Evolutionary conservation across 2,329 filamentous ascomycete species (phyloP).

Genomic region (Botryotinia narcissicola): DNA sequence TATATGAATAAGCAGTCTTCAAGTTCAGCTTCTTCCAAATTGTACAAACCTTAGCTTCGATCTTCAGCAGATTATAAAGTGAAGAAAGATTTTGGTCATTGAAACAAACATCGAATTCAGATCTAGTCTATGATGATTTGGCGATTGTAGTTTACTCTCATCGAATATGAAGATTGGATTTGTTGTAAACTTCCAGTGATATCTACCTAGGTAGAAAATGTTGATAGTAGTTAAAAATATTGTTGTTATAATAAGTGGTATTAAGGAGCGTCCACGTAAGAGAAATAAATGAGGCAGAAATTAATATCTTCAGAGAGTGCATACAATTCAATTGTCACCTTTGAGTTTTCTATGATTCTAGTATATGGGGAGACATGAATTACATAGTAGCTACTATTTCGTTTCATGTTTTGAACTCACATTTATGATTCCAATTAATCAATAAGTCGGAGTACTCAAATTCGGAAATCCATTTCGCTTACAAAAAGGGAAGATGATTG

Average conservation of each 20-base stretch:
- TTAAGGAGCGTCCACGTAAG: not conserved
- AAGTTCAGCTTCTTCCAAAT: not conserved
- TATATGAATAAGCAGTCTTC: too few relatives aligned
- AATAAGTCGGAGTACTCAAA: too few relatives aligned
- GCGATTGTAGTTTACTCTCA: accelerated
- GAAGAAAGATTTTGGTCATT: not conserved
- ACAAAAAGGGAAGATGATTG: not conserved
- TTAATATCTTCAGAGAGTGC: not conserved
- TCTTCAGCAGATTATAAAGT: not conserved
- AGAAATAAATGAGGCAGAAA: too few relatives aligned
- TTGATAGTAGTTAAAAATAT: not conserved
- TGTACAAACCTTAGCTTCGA: not conserved
- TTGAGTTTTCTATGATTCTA: too few relatives aligned
- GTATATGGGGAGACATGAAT: too few relatives aligned
- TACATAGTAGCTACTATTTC: too few relatives aligned
- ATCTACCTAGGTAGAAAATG: not conserved
- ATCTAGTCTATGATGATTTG: not conserved
- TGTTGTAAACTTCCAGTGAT: not conserved
- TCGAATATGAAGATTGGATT: not conserved
- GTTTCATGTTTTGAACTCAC: too few relatives aligned
- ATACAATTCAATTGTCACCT: too few relatives aligned
- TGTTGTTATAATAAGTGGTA: not conserved
- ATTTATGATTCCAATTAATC: too few relatives aligned
- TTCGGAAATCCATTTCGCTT: too few relatives aligned
- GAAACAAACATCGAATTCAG: not conserved